Conservation (phyloP, 169 alveolate species). For the Perkinsus marinus region DNA sequence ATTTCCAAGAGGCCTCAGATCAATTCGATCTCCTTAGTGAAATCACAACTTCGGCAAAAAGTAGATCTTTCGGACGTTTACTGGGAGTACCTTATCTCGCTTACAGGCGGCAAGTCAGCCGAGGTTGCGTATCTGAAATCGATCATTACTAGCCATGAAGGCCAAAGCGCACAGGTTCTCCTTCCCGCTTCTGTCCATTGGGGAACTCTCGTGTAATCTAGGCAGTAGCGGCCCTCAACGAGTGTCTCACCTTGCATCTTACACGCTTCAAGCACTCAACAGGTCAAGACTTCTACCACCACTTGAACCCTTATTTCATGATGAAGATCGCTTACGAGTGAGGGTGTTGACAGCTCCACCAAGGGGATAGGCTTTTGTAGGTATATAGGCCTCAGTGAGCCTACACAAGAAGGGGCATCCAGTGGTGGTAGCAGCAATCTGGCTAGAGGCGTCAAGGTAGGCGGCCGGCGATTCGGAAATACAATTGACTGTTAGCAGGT, state of each 20-base stretch:
- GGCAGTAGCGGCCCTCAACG: conserved; percentile 18
- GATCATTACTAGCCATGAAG: conserved; percentile 16
- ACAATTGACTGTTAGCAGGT: conserved; percentile 10
- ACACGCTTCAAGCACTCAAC: conserved; percentile 24
- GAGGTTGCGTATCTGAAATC: conserved; percentile 18
- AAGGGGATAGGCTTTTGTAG: not conserved
- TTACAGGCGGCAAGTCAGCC: conserved; percentile 3
- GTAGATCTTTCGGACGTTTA: not conserved
- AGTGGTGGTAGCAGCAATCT: not conserved
- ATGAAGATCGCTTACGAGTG: conserved; percentile 50
- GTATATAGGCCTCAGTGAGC: not conserved
- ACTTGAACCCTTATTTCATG: conserved; percentile 66
- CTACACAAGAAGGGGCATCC: not conserved
- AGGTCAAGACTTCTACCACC: conserved; percentile 58
- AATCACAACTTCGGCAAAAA: not conserved
- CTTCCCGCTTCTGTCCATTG: not conserved
- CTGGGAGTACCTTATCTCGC: not conserved
- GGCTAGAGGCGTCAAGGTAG: not conserved
- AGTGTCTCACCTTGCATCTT: conserved; percentile 17
- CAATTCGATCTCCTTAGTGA: conserved; percentile 19
- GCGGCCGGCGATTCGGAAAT: not conserved
- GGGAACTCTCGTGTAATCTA: not conserved
- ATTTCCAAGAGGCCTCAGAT: conserved; percentile 10
- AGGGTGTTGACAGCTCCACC: too few species aligned
- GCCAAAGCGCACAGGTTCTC: conserved; percentile 7